Evolutionary conservation across 306 rosid species (phyloP), one percentile per base, ranked within the genome.

Genomic region (Acmispon strigosus): DNA sequence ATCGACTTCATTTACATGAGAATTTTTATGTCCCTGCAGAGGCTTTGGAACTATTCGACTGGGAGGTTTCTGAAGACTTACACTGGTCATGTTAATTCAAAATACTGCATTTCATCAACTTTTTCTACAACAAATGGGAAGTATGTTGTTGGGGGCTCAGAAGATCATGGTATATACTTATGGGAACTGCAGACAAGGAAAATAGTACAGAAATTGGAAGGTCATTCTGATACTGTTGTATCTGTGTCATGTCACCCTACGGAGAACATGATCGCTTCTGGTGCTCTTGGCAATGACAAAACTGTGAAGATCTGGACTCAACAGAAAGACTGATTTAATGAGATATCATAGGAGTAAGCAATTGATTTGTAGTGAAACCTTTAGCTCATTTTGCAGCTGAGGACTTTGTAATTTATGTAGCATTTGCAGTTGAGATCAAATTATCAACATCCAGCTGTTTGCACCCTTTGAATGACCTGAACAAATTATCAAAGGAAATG

Each of bases 251-350:
- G 96, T 83, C 98, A 94, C 80, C 98, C 96, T 50, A 84, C 84
- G 0, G 85, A 91, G 86, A 94, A 90, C 81, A 82, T 89, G 88
- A 87, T 94, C 58, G 98, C 97, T 42, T 94, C 98, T 6, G 98
- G 97, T 78, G 90, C 98, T 8, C 95, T 94, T 8, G 95, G 95
- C 71, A 89, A 77, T 78, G 98, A 94, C 83, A 87, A 86, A 81
- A 84, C 97, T 2, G 92, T 94, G 70, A 94, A 82, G 83, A 90
- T 94, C 81, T 94, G 97, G 99, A 86, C 89, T 59, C 99, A 88
- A 70, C 75, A 61, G 59, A 87, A 82, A 69, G 83, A 80, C 62
- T 92, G 76, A 86, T 76, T 70, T 43, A 34, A 51, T 65, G 71
- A 58, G 64, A n/a, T n/a, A n/a, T n/a, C n/a, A n/a, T 49, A 15